These are phyloP conservation scores for Chloranthus sessilifolius DNA, from an alignment of 164 flowering plant species.

Conservation along the genomic window DNA sequence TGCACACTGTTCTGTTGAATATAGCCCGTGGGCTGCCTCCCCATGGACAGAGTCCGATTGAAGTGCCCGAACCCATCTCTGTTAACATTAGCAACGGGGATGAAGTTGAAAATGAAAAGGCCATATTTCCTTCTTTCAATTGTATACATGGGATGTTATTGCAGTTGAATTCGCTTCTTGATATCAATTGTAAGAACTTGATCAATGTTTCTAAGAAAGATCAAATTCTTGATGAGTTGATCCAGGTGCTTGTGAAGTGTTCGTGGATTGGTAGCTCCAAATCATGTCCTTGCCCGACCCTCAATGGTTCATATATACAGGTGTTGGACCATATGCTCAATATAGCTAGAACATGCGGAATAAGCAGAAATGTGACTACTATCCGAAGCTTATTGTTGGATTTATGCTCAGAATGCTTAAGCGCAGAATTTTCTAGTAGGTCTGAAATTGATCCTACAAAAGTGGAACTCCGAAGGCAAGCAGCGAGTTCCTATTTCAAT, in stretches of 20 bases:
- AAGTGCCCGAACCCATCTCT: slow-evolving; percentile 7
- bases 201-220: slow-evolving; percentile 59
- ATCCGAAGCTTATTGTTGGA: slow-evolving; percentile 54
- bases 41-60: slow-evolving; percentile 17
- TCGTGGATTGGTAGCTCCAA: slow-evolving; percentile 77
- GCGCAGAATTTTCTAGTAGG: slow-evolving; percentile 28
- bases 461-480: slow-evolving; percentile 68
- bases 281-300: slow-evolving; percentile 60
- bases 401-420: slow-evolving; percentile 58
- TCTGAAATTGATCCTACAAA: slow-evolving; percentile 62
- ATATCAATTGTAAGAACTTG: slow-evolving; percentile 69
- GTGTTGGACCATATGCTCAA: slow-evolving; percentile 73
- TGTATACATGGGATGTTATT: slow-evolving; percentile 79
- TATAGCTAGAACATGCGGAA: slow-evolving; percentile 45
- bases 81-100: slow-evolving; percentile 7
- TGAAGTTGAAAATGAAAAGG: slow-evolving; percentile 1
- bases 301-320: slow-evolving; percentile 50
- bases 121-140: slow-evolving; percentile 37
- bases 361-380: slow-evolving; percentile 26
- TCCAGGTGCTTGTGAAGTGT: slow-evolving; percentile 36
- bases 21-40: slow-evolving; percentile 81
- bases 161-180: slow-evolving; percentile 71
- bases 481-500: slow-evolving; percentile 64
- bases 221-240: slow-evolving; percentile 50
- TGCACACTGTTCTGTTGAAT: slow-evolving; percentile 48